Base-by-base conservation (phyloP, 345 rosid genomes). In the Jatropha curcas region DNA sequence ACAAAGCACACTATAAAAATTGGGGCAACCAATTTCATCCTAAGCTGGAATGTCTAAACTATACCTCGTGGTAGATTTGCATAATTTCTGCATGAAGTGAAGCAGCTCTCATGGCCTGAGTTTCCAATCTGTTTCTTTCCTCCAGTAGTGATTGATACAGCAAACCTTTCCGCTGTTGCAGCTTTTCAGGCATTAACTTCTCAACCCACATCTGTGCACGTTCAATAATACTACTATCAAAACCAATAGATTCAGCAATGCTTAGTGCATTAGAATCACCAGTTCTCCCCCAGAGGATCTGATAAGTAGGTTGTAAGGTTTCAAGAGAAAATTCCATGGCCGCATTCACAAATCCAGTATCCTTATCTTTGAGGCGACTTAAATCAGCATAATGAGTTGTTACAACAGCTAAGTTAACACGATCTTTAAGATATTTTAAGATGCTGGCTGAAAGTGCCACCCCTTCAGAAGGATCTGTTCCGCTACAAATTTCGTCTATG, bases 391-490 rank as follows among this genome's bases (percentile, higher is more conserved):
- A 94, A 84, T 92, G 97, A 50, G 97, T 94, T 10, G 98, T 92
- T 52, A 92, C 90, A 79, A 94, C 75, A 72, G 92, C 88, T 79
- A 94, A 79, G 60, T 83, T 79, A 70, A 92, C 87, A 51, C 76
- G 80, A 51, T 77, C 79, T 78, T 79, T 84, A 46, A 94, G 84
- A 85, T 88, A 86, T 64, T 84, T 82, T 86, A 94, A 86, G 77
- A 92, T 89, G 83, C 97, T 83, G 5, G 97, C 75, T 37, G 97
- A 85, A 60, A 94, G 92, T 46, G 95, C 95, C 72, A 92, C 93
- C 17, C 98, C 97, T 86, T 94, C 97, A 8, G 93, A 83, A 71
- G 98, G 98, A 87, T 94, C 98, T 75, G 97, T 94, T 77, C 98
- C 98, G 39, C 97, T 83, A 60, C 97, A 88, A 73, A 94, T 90